phyloP scores from a whole-genome alignment of 1,139 yeast species.

The Scheffersomyces titani region DNA sequence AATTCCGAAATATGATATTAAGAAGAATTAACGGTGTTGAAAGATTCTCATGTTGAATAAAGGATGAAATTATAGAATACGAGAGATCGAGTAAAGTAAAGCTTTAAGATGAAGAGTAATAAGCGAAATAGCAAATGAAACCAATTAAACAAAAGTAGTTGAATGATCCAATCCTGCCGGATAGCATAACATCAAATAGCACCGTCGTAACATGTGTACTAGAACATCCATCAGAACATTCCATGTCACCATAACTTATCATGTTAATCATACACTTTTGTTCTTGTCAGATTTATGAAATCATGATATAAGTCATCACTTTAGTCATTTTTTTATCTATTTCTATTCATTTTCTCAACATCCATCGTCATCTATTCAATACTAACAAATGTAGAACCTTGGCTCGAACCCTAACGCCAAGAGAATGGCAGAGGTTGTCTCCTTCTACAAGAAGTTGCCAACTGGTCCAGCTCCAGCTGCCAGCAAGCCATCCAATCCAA shows the following conservation, averaged over 20 bases:
- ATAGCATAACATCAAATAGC: too few relatives aligned
- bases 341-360: background rate
- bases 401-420: constrained; percentile 96
- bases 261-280: too few relatives aligned
- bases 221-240: too few relatives aligned
- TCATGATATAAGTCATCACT: background rate
- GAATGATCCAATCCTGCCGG: too few relatives aligned
- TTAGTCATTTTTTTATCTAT: too few relatives aligned
- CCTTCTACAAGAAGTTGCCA: constrained; percentile 94
- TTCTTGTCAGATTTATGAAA: background rate
- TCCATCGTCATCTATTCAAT: constrained; percentile 10
- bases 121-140: background rate
- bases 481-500: constrained; percentile 67
- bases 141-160: too few relatives aligned
- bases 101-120: background rate
- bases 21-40: too few relatives aligned
- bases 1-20: too few relatives aligned
- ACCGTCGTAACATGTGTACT: too few relatives aligned
- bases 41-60: background rate
- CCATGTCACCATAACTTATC: too few relatives aligned
- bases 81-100: background rate
- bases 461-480: constrained; percentile 84
- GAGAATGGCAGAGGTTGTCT: constrained; percentile 93
- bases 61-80: background rate
- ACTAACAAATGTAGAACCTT: constrained; percentile 67